Percentiles rank a stretch among this genome's conserved stretches.
Evolutionary conservation across 2,329 filamentous ascomycete species (phyloP).

Genomic region (Aspergillus candidus): DNA sequence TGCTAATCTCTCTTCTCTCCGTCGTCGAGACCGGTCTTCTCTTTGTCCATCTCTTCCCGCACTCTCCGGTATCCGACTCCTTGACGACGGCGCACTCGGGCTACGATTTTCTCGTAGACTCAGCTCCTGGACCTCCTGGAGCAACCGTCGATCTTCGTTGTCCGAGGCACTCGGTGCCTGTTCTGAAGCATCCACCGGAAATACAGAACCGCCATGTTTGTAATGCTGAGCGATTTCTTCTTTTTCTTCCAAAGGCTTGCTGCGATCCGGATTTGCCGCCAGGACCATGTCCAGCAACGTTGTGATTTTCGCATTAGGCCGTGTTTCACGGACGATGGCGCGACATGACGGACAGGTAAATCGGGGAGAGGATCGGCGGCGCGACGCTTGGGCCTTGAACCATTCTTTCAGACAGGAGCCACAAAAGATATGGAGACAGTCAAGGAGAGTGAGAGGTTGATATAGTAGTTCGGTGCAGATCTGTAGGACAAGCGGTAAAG

Average conservation of each 20-base stretch:
- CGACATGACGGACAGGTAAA: conserved; percentile 94
- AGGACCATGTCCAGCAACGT: conserved; percentile 87
- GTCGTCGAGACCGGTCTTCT: conserved; percentile 34
- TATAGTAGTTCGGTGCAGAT: conserved; percentile 96
- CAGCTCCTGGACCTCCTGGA: conserved; percentile 66
- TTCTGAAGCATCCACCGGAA: conserved; percentile 51
- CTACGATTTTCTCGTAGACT: conserved; percentile 53
- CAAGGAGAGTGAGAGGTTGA: conserved; percentile 82
- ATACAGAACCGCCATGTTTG: conserved; percentile 71
- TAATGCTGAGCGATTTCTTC: conserved; percentile 70
- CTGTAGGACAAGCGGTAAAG: conserved; percentile 40
- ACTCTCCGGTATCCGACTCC: conserved; percentile 28
- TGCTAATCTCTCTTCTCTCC: conserved; percentile 29
- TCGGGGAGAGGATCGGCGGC: conserved; percentile 44
- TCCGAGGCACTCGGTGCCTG: conserved; percentile 34
- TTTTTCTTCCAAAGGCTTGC: conserved; percentile 65
- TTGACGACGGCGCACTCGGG: conserved; percentile 21
- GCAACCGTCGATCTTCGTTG: conserved; percentile 61
- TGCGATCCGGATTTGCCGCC: conserved; percentile 69
- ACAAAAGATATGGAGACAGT: conserved; percentile 94
- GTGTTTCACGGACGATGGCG: conserved; percentile 75
- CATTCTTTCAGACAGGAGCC: conserved; percentile 93
- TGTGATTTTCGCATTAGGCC: conserved; percentile 83
- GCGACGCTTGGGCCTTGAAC: conserved; percentile 74
- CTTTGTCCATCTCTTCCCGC: conserved; percentile 34